Conservation (phyloP, 2,329 filamentous ascomycete species). For the Arthrobotrys conoides region DNA sequence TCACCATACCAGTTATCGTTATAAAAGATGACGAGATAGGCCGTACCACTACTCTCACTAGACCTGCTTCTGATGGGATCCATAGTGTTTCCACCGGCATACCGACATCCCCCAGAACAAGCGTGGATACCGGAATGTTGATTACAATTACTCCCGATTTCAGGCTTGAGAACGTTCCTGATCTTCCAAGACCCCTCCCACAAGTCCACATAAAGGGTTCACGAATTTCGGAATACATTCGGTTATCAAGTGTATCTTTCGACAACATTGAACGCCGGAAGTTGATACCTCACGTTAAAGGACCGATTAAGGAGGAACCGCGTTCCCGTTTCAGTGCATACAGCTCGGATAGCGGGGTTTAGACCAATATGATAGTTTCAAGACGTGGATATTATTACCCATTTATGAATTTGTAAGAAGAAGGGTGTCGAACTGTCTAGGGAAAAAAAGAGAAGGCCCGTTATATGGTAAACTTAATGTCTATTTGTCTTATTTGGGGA, state of each 20-base stretch:
- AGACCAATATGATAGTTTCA: background rate
- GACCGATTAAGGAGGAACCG: background rate
- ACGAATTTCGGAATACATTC: background rate
- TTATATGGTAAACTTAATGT: background rate
- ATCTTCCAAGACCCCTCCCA: background rate
- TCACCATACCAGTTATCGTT: background rate
- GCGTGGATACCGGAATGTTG: background rate
- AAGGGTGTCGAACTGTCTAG: no score
- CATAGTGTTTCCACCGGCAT: background rate
- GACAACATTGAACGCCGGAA: background rate
- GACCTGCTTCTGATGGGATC: background rate
- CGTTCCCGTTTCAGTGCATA: background rate
- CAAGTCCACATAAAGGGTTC: background rate
- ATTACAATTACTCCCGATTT: background rate
- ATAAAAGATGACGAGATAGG: background rate
- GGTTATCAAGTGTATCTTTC: background rate
- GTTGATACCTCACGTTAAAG: background rate
- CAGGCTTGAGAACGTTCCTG: background rate
- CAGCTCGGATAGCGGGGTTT: background rate
- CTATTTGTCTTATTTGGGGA: no score
- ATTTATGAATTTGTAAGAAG: no score
- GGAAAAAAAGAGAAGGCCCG: no score
- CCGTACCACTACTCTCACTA: background rate
- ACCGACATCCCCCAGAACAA: background rate
- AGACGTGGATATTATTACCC: no score